Conservation (phyloP, 2,329 filamentous ascomycete species). For the Clarireedia paspali region DNA sequence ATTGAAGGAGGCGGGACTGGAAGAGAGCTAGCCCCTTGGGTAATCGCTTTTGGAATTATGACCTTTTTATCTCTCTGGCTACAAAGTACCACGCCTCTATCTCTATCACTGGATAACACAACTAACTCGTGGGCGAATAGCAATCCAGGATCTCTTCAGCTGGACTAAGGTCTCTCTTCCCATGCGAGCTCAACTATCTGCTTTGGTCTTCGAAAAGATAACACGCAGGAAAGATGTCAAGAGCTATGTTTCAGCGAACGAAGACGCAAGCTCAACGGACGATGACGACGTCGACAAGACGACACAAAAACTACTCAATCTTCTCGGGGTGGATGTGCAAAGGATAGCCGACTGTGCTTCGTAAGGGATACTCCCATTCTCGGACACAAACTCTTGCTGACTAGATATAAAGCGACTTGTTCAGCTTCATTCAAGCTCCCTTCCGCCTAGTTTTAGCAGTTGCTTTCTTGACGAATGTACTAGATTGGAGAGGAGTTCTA, state of each 20-base stretch:
- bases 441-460: conserved; percentile 45
- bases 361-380: not conserved
- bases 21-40: conserved; percentile 12
- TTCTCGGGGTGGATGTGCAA: conserved; percentile 64
- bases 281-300: conserved; percentile 43
- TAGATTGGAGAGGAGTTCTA: conserved; percentile 61
- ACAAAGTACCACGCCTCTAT: conserved; percentile 14
- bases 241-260: conserved; percentile 36
- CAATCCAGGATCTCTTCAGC: conserved; percentile 48
- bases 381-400: conserved; percentile 44
- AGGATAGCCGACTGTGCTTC: conserved; percentile 56
- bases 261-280: conserved; percentile 33
- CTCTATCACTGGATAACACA: conserved; percentile 7
- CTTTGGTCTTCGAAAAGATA: conserved; percentile 67
- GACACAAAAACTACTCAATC: conserved; percentile 63
- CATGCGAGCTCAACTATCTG: conserved; percentile 59
- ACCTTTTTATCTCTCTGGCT: conserved; percentile 39
- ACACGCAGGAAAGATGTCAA: conserved; percentile 63
- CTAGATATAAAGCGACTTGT: conserved; percentile 50
- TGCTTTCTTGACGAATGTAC: conserved; percentile 52
- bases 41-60: conserved; percentile 9
- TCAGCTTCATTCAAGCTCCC: conserved; percentile 40
- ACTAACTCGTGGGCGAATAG: conserved; percentile 49
- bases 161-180: conserved; percentile 33
- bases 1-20: conserved; percentile 11